Base-by-base conservation (phyloP, 345 rosid species). In the Salix udensis region DNA sequence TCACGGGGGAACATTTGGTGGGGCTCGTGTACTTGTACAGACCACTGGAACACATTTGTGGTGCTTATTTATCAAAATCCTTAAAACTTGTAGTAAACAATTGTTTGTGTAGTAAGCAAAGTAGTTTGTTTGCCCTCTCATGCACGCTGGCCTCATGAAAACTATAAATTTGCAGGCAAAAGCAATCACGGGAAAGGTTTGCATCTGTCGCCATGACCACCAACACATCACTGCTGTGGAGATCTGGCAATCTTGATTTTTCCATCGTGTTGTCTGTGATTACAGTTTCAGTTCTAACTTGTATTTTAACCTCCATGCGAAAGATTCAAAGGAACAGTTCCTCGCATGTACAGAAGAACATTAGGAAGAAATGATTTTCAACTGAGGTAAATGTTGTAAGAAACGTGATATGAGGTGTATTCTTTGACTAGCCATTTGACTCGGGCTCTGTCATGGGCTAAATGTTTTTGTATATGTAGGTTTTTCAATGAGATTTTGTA, bases 131-230 rank as follows among this genome's bases (percentile, higher is more conserved):
- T 70, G 4, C 21, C 15, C 52, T 40, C 7, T 58, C 14, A 40
- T 31, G 19, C 40, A 13, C 26, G 24, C 72, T 42, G 31, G 28
- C 48, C 73, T 30, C 13, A n/a, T 18, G 40, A 36, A 34, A 65
- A 31, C 52, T 30, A 18, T 75, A 21, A 7, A 66, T 71, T 61
- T 71, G 81, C 92, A 90, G 96, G 84, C 76, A 60, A 77, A 85
- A 78, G 76, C 78, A 82, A 60, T 83, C 97, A 46, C 72, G 77
- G 75, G 88, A 90, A 50, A 77, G 89, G 82, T 91, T 91, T 72
- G 94, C 97, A 53, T 86, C 97, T 11, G 61, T 86, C 66, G 82
- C 83, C 53, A 40, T 86, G 73, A 81, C 61, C 65, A 70, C 84
- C 21, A 73, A 86, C 30, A 73, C 90, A 67, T 44, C 77, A 46